A percentile compares a stretch with the other conserved stretches of the same genome.
Conservation (phyloP, 257 asterid species). For the Eustoma russellianum region DNA sequence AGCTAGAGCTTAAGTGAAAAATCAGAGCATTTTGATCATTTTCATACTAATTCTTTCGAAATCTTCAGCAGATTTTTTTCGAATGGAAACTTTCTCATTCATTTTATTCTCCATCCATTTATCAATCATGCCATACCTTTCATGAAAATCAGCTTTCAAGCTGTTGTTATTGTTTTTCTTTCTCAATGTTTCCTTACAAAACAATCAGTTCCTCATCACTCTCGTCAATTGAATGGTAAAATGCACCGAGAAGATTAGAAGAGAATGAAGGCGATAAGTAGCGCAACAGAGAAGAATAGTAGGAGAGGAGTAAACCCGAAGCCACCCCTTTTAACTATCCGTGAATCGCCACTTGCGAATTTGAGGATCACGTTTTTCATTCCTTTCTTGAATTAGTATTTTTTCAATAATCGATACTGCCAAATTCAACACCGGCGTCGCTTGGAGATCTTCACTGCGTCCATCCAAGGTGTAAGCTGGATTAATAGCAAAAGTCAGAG, state of each 20-base stretch:
- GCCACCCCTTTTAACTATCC: too few species aligned
- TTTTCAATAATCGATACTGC: too few species aligned
- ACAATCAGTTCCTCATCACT: conserved; percentile 18
- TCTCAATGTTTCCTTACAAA: conserved; percentile 34
- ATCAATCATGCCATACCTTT: conserved; percentile 69
- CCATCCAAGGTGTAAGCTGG: background rate
- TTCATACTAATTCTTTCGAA: too few species aligned
- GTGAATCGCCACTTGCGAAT: too few species aligned
- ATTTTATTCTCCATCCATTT: conserved; percentile 83
- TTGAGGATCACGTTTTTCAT: too few species aligned
- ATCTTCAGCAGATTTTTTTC: conserved; percentile 42
- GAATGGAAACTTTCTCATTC: conserved; percentile 17
- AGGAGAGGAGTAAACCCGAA: too few species aligned
- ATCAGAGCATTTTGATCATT: conserved; percentile 26
- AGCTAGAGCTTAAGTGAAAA: conserved; percentile 55
- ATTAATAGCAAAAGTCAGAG: conserved; percentile 63
- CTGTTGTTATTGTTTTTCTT: conserved; percentile 19
- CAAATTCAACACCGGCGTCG: too few species aligned
- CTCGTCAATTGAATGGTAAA: conserved; percentile 65
- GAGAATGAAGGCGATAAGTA: conserved; percentile 87
- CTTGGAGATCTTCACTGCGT: too few species aligned
- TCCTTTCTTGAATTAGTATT: too few species aligned
- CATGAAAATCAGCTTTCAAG: conserved; percentile 41
- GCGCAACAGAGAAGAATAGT: too few species aligned
- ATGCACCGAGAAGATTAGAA: conserved; percentile 63